Percentiles rank a stretch among this genome's conserved stretches.
phyloP scores from a whole-genome alignment of 805 yeast species.

The Metschnikowia sp. region DNA sequence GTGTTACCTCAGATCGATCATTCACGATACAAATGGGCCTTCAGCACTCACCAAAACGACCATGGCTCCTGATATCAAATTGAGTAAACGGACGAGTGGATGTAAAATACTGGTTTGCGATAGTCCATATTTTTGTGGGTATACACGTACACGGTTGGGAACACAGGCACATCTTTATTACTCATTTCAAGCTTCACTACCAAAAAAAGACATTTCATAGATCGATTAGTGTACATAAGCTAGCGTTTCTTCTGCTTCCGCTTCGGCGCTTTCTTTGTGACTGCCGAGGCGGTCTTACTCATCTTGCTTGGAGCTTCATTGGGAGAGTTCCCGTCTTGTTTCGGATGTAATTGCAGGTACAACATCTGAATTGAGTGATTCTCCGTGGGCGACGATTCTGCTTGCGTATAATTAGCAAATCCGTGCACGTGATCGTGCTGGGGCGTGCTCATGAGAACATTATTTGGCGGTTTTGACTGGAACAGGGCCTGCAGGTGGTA shows the following conservation, averaged over 20 bases:
- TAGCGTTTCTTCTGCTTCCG: slow-evolving; percentile 7
- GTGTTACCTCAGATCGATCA: no score
- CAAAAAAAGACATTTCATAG: no score
- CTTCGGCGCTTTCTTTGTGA: slow-evolving; percentile 8
- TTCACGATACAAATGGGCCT: no score
- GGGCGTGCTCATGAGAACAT: slow-evolving; percentile 44
- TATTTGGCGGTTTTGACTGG: slow-evolving; percentile 14
- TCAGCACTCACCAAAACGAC: no score
- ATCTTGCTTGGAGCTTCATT: background rate
- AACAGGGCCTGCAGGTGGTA: slow-evolving; percentile 7
- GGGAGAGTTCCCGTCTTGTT: slow-evolving; percentile 3
- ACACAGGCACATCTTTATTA: no score
- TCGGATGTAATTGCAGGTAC: slow-evolving; percentile 12
- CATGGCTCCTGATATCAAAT: no score
- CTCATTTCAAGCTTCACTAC: no score
- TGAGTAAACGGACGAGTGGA: no score
- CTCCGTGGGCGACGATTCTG: slow-evolving; percentile 12
- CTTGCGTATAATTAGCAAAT: background rate
- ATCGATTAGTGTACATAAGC: background rate
- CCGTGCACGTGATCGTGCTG: slow-evolving; percentile 30
- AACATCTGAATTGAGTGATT: slow-evolving; percentile 12
- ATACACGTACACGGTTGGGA: no score
- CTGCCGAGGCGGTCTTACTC: background rate
- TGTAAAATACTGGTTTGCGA: no score
- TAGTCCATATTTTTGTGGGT: no score